Conservation (phyloP, 306 rosid genomes). For the Urtica urens region DNA sequence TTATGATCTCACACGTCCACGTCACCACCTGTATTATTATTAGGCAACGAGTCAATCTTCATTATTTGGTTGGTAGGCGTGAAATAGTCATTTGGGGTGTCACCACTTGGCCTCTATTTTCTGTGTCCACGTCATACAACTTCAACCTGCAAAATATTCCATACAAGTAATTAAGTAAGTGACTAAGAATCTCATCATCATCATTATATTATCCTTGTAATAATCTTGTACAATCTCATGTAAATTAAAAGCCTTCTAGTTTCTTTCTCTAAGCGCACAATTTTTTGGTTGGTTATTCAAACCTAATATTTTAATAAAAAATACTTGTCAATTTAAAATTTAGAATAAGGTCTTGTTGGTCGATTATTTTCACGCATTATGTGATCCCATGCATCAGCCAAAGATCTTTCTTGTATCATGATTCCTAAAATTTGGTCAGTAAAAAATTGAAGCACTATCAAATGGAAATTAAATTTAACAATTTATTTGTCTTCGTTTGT, state of each 20-base stretch:
- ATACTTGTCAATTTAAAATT: not conserved
- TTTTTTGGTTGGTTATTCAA: too few relatives aligned
- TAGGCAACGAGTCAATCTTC: too few relatives aligned
- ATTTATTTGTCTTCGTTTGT: too few relatives aligned
- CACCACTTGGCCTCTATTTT: conserved; percentile 24
- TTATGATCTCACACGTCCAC: not conserved
- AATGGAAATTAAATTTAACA: too few relatives aligned
- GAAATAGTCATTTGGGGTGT: conserved; percentile 16
- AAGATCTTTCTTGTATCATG: not conserved
- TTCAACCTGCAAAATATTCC: too few relatives aligned
- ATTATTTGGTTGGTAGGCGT: conserved; percentile 7
- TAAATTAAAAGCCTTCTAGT: too few relatives aligned
- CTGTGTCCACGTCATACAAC: conserved; percentile 12
- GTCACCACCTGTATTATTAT: conserved; percentile 15
- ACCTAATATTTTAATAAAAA: too few relatives aligned
- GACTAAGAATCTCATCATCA: too few relatives aligned
- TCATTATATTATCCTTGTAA: too few relatives aligned
- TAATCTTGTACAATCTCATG: too few relatives aligned
- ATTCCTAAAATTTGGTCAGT: not conserved
- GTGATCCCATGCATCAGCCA: not conserved
- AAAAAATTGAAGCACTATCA: not conserved
- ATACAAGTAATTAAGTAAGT: too few relatives aligned
- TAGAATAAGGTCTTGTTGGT: not conserved
- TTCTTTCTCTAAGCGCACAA: too few relatives aligned
- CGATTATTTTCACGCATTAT: not conserved